phyloP scores from a whole-genome alignment of 192 early-diverging fungal genomes.

The Dissophora globulifera region DNA sequence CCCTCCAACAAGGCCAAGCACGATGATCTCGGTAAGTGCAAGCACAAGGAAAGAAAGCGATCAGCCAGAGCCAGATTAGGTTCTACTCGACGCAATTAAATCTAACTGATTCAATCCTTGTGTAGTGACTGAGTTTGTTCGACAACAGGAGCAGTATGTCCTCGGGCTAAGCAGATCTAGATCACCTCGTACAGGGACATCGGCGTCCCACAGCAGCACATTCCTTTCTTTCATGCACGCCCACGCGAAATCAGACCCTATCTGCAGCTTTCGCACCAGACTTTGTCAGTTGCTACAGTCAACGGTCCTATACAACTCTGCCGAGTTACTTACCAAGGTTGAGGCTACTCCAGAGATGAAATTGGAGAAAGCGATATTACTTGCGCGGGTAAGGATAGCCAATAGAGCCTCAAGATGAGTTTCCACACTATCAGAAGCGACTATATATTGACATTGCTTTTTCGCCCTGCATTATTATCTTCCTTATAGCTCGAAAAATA shows the following conservation, averaged over 20 bases:
- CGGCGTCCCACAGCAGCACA: slow-evolving; percentile 12
- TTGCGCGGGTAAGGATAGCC: slow-evolving; percentile 57
- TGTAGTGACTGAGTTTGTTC: slow-evolving; percentile 6
- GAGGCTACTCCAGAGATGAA: slow-evolving; percentile 44
- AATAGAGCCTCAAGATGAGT: too few species aligned
- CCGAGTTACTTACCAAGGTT: slow-evolving; percentile 41
- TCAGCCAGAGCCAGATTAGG: too few species aligned
- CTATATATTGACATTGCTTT: not conserved
- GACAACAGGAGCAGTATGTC: slow-evolving; percentile 10
- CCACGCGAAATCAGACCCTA: slow-evolving; percentile 20
- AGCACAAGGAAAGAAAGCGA: not conserved
- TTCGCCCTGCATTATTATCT: not conserved
- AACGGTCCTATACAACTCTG: slow-evolving; percentile 44
- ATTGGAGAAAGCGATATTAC: slow-evolving; percentile 60
- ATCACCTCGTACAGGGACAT: not conserved
- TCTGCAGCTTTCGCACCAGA: slow-evolving; percentile 39
- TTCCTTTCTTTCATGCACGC: slow-evolving; percentile 33
- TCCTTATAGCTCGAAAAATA: slow-evolving; percentile 51
- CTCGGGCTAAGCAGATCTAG: not conserved
- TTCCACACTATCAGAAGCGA: not conserved
- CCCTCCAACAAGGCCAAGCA: not conserved
- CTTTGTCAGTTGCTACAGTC: slow-evolving; percentile 57
- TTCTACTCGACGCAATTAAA: too few species aligned
- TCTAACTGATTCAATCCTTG: not conserved
- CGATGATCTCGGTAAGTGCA: slow-evolving; percentile 5